Conservation (phyloP, 2,329 filamentous ascomycete genomes). For the Fusarium pseudoanthophilum region DNA sequence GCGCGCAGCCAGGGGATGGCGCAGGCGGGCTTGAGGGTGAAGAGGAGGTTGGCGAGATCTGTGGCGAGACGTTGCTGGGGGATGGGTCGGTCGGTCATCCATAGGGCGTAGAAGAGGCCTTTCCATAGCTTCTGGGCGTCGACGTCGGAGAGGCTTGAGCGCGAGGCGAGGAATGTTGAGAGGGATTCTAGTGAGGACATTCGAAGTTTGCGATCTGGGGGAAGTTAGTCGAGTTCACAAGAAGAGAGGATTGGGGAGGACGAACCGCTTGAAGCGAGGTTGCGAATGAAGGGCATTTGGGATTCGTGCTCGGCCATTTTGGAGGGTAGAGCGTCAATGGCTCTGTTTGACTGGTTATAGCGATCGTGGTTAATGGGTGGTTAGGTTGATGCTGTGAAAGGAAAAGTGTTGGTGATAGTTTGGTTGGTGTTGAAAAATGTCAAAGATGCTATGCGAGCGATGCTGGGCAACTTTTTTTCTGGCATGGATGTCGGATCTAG, state of each 20-base stretch:
- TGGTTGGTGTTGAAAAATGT: constrained; percentile 33
- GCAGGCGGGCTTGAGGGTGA: constrained; percentile 63
- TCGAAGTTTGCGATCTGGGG: constrained; percentile 78
- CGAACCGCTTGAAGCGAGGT: constrained; percentile 85
- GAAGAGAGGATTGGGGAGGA: constrained; percentile 31
- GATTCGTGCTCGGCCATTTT: constrained; percentile 51
- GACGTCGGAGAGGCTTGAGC: constrained; percentile 67
- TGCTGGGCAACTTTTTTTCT: constrained; percentile 41
- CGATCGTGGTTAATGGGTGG: background rate
- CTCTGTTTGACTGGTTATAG: background rate
- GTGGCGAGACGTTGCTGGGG: constrained; percentile 85
- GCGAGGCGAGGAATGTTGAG: constrained; percentile 77
- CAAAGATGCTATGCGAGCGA: constrained; percentile 13
- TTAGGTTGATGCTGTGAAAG: background rate
- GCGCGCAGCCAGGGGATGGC: constrained; percentile 64
- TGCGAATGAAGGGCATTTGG: constrained; percentile 79
- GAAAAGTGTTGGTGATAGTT: constrained; percentile 4
- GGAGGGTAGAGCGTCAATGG: constrained; percentile 21
- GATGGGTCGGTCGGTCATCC: constrained; percentile 91
- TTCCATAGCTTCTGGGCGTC: constrained; percentile 94
- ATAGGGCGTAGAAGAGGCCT: constrained; percentile 91
- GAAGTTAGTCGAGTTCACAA: background rate
- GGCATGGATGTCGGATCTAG: constrained; percentile 37
- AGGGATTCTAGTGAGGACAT: constrained; percentile 82
- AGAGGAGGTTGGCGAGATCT: constrained; percentile 76